Evolutionary conservation across 2,329 filamentous ascomycete species (phyloP).

Genomic region (Botrytis elliptica): DNA sequence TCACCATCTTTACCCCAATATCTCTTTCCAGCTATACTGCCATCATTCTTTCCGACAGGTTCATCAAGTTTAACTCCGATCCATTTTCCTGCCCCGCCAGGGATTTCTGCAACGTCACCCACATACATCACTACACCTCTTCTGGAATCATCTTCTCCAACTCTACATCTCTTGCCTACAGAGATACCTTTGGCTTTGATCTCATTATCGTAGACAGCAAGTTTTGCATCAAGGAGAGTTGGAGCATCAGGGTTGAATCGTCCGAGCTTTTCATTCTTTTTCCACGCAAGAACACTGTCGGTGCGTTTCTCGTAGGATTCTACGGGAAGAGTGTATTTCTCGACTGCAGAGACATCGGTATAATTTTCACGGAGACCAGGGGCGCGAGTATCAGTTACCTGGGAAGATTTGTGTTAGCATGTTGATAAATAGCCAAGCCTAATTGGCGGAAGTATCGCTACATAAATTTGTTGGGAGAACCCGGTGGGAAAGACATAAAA

Average conservation of each 20-base stretch:
- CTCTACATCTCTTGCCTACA: constrained; percentile 61
- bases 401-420: constrained; percentile 23
- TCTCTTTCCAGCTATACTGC: constrained; percentile 62
- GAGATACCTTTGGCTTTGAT: constrained; percentile 66
- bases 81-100: constrained; percentile 64
- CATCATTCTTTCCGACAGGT: constrained; percentile 80
- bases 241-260: constrained; percentile 88
- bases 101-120: constrained; percentile 72
- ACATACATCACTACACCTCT: constrained; percentile 70
- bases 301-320: constrained; percentile 81
- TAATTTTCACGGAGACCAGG: constrained; percentile 73
- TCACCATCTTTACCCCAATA: constrained; percentile 60
- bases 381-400: constrained; percentile 82
- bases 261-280: constrained; percentile 90
- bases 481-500: neutral
- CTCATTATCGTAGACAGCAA: constrained; percentile 67
- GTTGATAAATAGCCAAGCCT: neutral
- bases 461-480: neutral
- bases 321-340: constrained; percentile 87
- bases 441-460: neutral
- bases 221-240: constrained; percentile 68
- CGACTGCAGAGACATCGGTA: constrained; percentile 74
- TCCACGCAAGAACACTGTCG: constrained; percentile 92
- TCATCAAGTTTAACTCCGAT: constrained; percentile 75
- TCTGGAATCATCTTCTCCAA: constrained; percentile 65